These are phyloP conservation scores for Casaregolazyma lundiana DNA, from an alignment of 1,139 yeast genomes.

Conservation along the genomic window DNA sequence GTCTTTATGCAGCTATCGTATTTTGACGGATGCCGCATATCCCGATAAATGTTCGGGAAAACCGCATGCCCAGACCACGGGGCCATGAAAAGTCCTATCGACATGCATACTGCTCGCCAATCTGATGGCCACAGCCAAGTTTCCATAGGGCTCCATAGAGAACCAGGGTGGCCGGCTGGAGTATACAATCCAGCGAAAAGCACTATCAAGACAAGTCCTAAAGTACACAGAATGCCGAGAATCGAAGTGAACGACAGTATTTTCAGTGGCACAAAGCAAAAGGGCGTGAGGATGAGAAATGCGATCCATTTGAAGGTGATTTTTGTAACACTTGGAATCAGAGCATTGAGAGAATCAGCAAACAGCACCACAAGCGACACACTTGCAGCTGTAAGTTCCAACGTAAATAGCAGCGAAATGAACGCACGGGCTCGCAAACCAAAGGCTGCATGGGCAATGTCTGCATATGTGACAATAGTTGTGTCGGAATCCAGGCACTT, in stretches of 20 bases:
- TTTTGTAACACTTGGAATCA: conserved; percentile 51
- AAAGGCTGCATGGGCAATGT: conserved; percentile 73
- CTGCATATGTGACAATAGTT: conserved; percentile 83
- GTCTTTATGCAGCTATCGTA: conserved; percentile 48
- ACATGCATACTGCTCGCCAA: conserved; percentile 47
- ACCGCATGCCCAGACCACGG: conserved; percentile 93
- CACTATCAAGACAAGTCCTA: conserved; percentile 55
- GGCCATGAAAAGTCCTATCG: conserved; percentile 75
- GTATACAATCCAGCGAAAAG: conserved; percentile 60
- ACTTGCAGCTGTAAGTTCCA: conserved; percentile 76
- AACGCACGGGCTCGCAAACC: conserved; percentile 56
- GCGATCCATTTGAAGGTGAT: conserved; percentile 53
- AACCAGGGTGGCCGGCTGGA: conserved; percentile 53
- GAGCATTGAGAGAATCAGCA: conserved; percentile 73
- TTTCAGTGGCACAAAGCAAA: conserved; percentile 65
- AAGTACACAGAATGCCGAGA: conserved; percentile 68
- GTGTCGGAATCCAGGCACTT: conserved; percentile 68
- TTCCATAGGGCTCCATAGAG: conserved; percentile 51
- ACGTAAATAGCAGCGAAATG: conserved; percentile 65
- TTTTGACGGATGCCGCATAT: conserved; percentile 71
- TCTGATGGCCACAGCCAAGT: conserved; percentile 47
- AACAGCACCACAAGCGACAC: conserved; percentile 72
- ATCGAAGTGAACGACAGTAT: conserved; percentile 68
- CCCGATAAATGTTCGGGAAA: conserved; percentile 72
- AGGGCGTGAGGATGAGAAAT: conserved; percentile 58